Evolutionary conservation across 2,329 filamentous ascomycete genomes (phyloP), one percentile per base, ranked within the genome.

Genomic region (Colletotrichum kahawae): DNA sequence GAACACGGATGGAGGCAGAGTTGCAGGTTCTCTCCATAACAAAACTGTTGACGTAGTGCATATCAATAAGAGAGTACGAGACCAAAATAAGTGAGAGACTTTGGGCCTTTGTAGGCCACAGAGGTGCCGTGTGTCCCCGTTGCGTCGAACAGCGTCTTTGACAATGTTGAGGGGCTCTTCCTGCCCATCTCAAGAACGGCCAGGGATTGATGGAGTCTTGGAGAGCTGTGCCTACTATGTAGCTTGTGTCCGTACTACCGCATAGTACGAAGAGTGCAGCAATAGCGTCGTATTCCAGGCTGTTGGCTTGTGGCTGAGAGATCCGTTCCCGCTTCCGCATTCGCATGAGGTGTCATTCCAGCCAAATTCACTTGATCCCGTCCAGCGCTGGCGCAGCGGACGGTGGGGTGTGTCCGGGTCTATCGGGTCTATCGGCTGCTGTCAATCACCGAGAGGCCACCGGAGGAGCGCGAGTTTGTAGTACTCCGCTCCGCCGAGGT

Each of bases 361-460:
- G 48, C 16, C 24, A 60, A 38, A 36, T 63, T 63, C 27, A 34
- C 27, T 60, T 51, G 43, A 51, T 51, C 43, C 43, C 5, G 63
- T 48, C 51, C 67, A 62, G 16, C 27, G 18, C 69, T 68, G 63
- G 16, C 21, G 21, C 69, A 64, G 63, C 68, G 54, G 62, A 16
- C 24, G 63, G 72, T 62, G 54, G 68, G 43, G 54, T 38, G 24
- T 63, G 67, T 34, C 69, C 72, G 69, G 73, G 57, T 59, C 65
- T 72, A 59, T 72, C 72, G 72, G 72, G 57, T 33, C 63, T 63
- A 51, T 72, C 72, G 72, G 69, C 16, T 75, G 56, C 62, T 64
- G 12, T 21, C 56, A 75, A 62, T 74, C 60, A 43, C 72, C 69
- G 56, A 71, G 24, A 56, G 29, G 10, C 31, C n/a, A 10, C 33